phyloP scores from a whole-genome alignment of 192 early-diverging fungal genomes.

The Entophlyctis luteolus region DNA sequence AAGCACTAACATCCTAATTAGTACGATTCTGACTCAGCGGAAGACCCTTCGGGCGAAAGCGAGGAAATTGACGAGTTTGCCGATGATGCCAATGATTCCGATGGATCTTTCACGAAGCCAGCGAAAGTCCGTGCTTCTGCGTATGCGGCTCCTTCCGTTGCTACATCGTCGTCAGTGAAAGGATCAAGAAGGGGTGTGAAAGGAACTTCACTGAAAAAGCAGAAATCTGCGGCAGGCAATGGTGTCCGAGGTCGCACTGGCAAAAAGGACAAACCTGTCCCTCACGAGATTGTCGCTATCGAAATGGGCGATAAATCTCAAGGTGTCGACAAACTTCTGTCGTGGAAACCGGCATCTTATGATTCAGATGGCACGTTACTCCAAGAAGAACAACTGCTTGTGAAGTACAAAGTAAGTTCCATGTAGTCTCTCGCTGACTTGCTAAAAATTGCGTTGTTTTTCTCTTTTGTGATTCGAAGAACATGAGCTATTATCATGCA shows the following conservation, averaged over 20 bases:
- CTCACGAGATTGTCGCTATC: slow-evolving; percentile 39
- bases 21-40: slow-evolving; percentile 10
- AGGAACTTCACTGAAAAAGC: background rate
- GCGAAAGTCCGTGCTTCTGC: too few relatives aligned
- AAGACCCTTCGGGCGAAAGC: background rate
- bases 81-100: slow-evolving; percentile 13
- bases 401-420: slow-evolving; percentile 74
- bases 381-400: slow-evolving; percentile 55
- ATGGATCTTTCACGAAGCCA: slow-evolving; percentile 3
- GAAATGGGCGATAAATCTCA: slow-evolving; percentile 42
- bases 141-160: background rate
- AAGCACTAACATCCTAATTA: too few relatives aligned
- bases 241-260: too few relatives aligned
- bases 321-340: slow-evolving; percentile 45
- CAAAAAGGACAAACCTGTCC: slow-evolving; percentile 25
- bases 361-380: slow-evolving; percentile 17
- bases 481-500: slow-evolving; percentile 67
- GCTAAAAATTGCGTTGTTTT: background rate
- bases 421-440: background rate
- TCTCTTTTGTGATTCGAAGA: slow-evolving; percentile 29
- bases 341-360: slow-evolving; percentile 28
- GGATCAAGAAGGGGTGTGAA: too few relatives aligned
- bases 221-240: background rate
- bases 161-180: background rate
- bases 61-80: background rate